Percentiles rank a stretch among this genome's conserved stretches.
Evolutionary conservation across 2,329 filamentous ascomycete genomes (phyloP).

Genomic region (Nemania abortiva): DNA sequence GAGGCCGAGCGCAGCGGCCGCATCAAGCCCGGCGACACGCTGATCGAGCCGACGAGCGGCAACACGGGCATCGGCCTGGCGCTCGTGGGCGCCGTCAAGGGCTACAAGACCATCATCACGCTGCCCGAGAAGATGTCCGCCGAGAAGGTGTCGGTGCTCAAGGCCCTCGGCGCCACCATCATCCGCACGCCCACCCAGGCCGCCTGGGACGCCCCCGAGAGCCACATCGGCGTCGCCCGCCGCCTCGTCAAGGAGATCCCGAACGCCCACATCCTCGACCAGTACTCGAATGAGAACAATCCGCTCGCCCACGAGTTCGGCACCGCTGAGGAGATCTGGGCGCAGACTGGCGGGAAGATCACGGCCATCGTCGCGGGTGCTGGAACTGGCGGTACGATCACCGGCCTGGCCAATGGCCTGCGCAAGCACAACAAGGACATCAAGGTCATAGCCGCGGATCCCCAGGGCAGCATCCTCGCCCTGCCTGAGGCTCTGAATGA

Average conservation of each 20-base stretch:
- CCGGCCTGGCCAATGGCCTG: conserved; percentile 85
- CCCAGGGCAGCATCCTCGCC: conserved; percentile 90
- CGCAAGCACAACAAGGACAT: conserved; percentile 87
- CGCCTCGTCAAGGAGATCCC: conserved; percentile 94
- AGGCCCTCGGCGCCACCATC: conserved; percentile 94
- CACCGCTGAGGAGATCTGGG: conserved; percentile 96
- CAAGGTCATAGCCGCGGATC: conserved; percentile 93
- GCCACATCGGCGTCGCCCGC: conserved; percentile 93
- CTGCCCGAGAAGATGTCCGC: conserved; percentile 99
- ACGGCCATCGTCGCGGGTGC: conserved; percentile 90
- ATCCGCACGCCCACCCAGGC: conserved; percentile 97
- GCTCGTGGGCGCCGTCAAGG: conserved; percentile 93
- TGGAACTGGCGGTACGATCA: conserved; percentile 95
- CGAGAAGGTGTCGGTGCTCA: conserved; percentile 95
- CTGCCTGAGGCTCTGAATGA: conserved; percentile 83
- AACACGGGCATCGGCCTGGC: conserved; percentile 98
- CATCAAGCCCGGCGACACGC: conserved; percentile 95
- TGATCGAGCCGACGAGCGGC: conserved; percentile 97
- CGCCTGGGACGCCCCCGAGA: conserved; percentile 93
- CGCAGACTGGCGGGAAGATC: conserved; percentile 85
- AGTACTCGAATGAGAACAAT: conserved; percentile 93
- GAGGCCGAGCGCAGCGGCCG: conserved; percentile 90
- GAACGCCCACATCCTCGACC: conserved; percentile 96
- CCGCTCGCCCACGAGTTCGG: conserved; percentile 93
- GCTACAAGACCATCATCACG: conserved; percentile 98